These are phyloP conservation scores for Backusella tuberculispora DNA, from an alignment of 192 early-diverging fungal species.

Conservation along the genomic window DNA sequence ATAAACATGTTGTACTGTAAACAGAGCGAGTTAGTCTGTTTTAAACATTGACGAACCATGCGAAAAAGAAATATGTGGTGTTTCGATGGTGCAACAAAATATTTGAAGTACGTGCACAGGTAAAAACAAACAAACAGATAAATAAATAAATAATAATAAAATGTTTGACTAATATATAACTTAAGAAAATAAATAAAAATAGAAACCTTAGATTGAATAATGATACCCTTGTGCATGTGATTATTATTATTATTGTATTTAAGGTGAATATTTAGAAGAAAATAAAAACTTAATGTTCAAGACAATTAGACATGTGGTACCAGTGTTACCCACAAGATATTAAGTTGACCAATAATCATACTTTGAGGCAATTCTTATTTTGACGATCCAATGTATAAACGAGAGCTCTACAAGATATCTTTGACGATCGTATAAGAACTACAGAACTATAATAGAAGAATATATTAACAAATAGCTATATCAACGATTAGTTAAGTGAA, in stretches of 20 bases:
- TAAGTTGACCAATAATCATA: neutral
- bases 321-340: neutral
- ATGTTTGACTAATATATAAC: neutral
- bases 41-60: constrained; percentile 1
- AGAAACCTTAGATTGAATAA: neutral
- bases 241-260: neutral
- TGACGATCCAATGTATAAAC: neutral
- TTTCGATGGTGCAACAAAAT: neutral
- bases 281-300: neutral
- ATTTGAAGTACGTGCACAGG: neutral
- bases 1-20: neutral
- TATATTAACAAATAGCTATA: neutral
- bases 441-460: neutral
- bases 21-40: neutral
- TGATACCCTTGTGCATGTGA: constrained; percentile 5
- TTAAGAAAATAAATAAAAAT: neutral
- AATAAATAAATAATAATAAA: neutral
- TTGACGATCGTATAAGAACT: neutral
- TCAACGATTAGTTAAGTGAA: no score
- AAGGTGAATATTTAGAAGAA: neutral
- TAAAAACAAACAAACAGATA: neutral
- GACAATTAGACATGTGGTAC: neutral
- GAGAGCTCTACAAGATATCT: neutral
- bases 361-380: neutral
- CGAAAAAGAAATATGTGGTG: neutral